Evolutionary conservation across 2,329 filamentous ascomycete genomes (phyloP).

Genomic region (Onygena corvina): DNA sequence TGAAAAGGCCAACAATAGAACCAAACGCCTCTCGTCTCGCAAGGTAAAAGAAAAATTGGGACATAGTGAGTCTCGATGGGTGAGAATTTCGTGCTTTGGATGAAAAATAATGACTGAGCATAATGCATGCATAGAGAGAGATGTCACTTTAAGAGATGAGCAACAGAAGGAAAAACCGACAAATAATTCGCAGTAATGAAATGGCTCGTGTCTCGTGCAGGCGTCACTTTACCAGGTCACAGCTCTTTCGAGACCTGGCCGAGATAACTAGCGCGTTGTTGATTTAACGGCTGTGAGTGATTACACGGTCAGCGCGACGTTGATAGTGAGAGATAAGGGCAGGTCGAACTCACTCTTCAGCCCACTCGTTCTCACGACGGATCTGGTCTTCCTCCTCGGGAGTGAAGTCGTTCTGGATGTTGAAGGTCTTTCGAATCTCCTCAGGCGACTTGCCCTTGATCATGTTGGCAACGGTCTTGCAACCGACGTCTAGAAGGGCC

Average conservation of each 20-base stretch:
- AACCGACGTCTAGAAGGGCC: slow-evolving; percentile 90
- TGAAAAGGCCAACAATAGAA: neutral
- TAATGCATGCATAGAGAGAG: no score
- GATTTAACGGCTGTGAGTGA: slow-evolving; percentile 1
- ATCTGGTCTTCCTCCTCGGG: slow-evolving; percentile 99
- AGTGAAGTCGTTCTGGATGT: slow-evolving; percentile 98
- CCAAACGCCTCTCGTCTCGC: slow-evolving; percentile 1
- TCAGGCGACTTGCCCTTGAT: slow-evolving; percentile 99
- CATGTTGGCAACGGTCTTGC: slow-evolving; percentile 99
- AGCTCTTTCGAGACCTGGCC: neutral
- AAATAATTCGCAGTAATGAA: no score
- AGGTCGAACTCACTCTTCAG: slow-evolving; percentile 53
- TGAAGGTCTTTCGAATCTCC: slow-evolving; percentile 99
- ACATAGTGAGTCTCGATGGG: neutral
- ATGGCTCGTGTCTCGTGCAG: neutral
- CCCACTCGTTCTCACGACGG: slow-evolving; percentile 81
- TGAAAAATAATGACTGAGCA: neutral
- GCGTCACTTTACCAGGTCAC: neutral
- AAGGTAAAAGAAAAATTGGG: neutral
- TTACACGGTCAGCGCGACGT: neutral
- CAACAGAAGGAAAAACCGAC: no score
- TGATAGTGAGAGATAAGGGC: neutral
- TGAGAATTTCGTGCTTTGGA: neutral
- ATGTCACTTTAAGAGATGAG: no score
- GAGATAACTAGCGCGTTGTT: neutral